Percentiles rank a stretch among this genome's conserved stretches.
Conservation (phyloP, 371 early-diverging fungal genomes). For the Dichotomocladium elegans region DNA sequence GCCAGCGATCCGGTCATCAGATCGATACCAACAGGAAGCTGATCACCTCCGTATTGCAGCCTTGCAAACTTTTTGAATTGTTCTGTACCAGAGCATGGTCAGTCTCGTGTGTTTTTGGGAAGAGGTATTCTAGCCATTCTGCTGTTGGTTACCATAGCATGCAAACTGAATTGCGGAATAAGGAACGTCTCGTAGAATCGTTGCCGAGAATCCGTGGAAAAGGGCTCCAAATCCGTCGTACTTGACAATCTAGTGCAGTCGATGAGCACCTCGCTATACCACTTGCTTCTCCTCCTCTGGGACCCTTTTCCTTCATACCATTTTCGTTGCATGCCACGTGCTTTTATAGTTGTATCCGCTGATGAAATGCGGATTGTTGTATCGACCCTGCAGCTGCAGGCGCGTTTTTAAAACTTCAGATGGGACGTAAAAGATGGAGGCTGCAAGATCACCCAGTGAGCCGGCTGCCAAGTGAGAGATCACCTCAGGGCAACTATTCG, state of each 20-base stretch:
- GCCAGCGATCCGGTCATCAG: constrained; percentile 60
- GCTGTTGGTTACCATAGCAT: constrained; percentile 51
- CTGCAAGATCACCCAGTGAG: constrained; percentile 69
- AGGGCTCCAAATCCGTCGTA: constrained; percentile 61
- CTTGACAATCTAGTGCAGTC: constrained; percentile 48
- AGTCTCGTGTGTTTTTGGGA: not conserved
- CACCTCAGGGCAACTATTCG: constrained; percentile 54
- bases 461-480: constrained; percentile 69
- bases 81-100: constrained; percentile 18
- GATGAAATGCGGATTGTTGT: constrained; percentile 73
- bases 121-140: too few species aligned
- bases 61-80: constrained; percentile 48
- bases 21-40: constrained; percentile 50
- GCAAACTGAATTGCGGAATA: constrained; percentile 74
- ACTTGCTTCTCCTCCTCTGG: too few species aligned
- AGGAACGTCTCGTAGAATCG: constrained; percentile 67
- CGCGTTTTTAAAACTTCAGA: constrained; percentile 79
- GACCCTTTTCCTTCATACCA: too few species aligned
- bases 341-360: constrained; percentile 74
- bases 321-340: constrained; percentile 69
- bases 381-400: constrained; percentile 77
- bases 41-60: constrained; percentile 21
- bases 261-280: too few species aligned
- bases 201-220: constrained; percentile 67
- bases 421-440: constrained; percentile 75